These are phyloP conservation scores for Fusarium circinatum DNA, from an alignment of 2,329 filamentous ascomycete species.

Conservation along the genomic window DNA sequence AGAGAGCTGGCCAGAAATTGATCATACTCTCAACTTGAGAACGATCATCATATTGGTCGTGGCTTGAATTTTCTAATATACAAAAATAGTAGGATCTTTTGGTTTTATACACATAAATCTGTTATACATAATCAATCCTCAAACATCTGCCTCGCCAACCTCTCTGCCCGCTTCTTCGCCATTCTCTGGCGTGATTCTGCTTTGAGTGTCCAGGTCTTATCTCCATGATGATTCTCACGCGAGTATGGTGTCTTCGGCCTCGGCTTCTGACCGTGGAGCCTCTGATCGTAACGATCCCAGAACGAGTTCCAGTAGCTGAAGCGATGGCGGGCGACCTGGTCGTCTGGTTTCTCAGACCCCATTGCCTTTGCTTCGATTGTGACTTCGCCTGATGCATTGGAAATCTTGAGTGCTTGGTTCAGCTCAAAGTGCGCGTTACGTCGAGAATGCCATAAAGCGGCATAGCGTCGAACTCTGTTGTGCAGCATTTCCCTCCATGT, in stretches of 20 bases:
- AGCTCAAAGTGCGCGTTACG: slow-evolving; percentile 15
- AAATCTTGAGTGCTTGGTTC: neutral
- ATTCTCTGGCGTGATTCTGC: neutral
- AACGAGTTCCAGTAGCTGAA: slow-evolving; percentile 40
- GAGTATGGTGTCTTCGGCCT: neutral
- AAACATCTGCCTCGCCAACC: neutral
- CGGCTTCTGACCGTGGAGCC: neutral
- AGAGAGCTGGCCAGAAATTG: neutral
- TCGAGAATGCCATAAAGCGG: slow-evolving; percentile 34
- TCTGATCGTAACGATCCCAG: slow-evolving; percentile 43
- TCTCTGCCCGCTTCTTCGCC: neutral
- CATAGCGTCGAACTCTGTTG: slow-evolving; percentile 33
- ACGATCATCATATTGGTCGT: neutral
- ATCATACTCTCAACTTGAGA: neutral
- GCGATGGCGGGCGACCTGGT: slow-evolving; percentile 25
- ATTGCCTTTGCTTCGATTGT: slow-evolving; percentile 11
- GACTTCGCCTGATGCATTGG: neutral
- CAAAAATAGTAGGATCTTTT: neutral
- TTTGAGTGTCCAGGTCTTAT: neutral
- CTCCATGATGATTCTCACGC: neutral
- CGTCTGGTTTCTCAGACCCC: slow-evolving; percentile 21
- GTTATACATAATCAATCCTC: slow-evolving; percentile 22
- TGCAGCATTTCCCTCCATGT: slow-evolving; percentile 38
- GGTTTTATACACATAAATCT: slow-evolving; percentile 24
- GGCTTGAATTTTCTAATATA: slow-evolving; percentile 17